These are phyloP conservation scores for Calonectria honghensis DNA, from an alignment of 2,329 filamentous ascomycete species.

Conservation along the genomic window DNA sequence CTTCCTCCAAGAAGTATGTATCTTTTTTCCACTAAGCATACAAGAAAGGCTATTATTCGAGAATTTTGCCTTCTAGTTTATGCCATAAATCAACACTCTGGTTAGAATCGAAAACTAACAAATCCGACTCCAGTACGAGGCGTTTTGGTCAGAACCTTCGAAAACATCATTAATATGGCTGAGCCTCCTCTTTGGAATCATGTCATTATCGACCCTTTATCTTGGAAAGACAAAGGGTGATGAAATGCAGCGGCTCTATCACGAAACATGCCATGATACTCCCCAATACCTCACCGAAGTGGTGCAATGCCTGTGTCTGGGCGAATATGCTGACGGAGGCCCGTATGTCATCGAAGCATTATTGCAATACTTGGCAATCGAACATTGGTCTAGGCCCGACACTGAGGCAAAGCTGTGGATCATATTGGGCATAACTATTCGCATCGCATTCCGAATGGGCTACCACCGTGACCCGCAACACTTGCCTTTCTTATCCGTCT, in stretches of 20 bases:
- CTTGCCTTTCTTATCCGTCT: background rate
- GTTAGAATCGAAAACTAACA: background rate
- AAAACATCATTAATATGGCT: slow-evolving; percentile 12
- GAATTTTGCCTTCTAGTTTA: background rate
- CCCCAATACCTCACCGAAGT: slow-evolving; percentile 16
- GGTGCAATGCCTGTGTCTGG: slow-evolving; percentile 6
- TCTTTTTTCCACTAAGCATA: background rate
- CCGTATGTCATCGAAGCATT: slow-evolving; percentile 20
- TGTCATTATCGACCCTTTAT: background rate
- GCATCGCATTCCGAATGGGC: slow-evolving; percentile 4
- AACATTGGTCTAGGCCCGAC: background rate
- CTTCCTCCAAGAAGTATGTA: slow-evolving; percentile 8
- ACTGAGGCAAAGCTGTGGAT: background rate
- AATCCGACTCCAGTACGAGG: background rate
- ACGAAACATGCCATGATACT: background rate
- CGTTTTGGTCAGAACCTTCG: background rate
- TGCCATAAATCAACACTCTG: too few species aligned
- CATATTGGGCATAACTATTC: slow-evolving; percentile 8
- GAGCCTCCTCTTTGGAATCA: slow-evolving; percentile 2
- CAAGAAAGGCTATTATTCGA: background rate
- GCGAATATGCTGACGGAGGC: slow-evolving; percentile 6
- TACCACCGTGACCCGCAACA: slow-evolving; percentile 16
- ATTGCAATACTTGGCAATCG: slow-evolving; percentile 19
- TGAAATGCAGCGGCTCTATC: background rate
- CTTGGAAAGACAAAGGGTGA: slow-evolving; percentile 11